A percentile compares a stretch with the other conserved stretches of the same genome.
Evolutionary conservation across 768 basidiomycete species (phyloP).

Genomic region (Dioszegia crocea): DNA sequence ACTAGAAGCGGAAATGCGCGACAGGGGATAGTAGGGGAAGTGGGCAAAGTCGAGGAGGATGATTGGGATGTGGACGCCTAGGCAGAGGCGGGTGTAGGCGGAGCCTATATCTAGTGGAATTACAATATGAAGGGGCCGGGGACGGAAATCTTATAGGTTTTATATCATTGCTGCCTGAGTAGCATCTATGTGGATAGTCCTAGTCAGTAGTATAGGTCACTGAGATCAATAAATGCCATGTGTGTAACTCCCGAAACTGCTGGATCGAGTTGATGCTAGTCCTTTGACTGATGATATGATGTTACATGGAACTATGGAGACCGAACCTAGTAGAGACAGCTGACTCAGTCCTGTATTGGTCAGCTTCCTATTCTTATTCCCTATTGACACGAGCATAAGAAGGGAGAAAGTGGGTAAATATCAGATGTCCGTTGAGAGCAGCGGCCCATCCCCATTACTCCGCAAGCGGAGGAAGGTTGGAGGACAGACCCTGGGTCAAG

Average conservation of each 20-base stretch:
- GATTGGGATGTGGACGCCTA: conserved; percentile 17
- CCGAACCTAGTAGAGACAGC: too few species aligned
- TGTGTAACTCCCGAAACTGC: too few species aligned
- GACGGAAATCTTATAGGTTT: not conserved
- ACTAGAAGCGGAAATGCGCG: not conserved
- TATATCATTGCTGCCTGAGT: too few species aligned
- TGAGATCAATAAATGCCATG: too few species aligned
- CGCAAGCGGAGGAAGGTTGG: conserved; percentile 4
- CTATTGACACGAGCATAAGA: not conserved
- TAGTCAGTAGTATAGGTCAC: too few species aligned
- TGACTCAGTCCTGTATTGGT: too few species aligned
- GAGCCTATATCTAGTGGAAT: not conserved
- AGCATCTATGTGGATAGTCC: too few species aligned
- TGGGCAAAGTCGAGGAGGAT: conserved; percentile 18
- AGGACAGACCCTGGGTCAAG: conserved; percentile 44
- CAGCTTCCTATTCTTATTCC: too few species aligned
- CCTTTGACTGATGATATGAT: too few species aligned
- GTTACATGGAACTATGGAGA: too few species aligned
- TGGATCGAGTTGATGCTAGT: too few species aligned
- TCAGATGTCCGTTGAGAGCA: conserved; percentile 38
- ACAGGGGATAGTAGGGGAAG: conserved; percentile 6
- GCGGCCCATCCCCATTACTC: conserved; percentile 13
- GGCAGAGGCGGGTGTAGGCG: too few species aligned
- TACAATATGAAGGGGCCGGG: not conserved
- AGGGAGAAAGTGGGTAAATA: conserved; percentile 5